These are phyloP conservation scores for Gastrolobium villosum DNA, from an alignment of 306 rosid genomes.

Conservation along the genomic window DNA sequence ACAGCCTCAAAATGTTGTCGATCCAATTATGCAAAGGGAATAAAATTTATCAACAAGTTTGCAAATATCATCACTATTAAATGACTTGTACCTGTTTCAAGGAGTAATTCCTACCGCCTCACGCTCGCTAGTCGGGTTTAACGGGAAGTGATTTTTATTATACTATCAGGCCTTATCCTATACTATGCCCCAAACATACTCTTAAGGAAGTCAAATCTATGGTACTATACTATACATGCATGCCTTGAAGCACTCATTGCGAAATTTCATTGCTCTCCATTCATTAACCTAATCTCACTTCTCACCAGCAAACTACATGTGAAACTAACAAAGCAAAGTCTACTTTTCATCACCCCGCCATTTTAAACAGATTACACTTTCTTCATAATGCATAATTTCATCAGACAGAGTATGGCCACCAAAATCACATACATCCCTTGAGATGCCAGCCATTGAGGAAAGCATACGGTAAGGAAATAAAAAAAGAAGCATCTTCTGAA, in stretches of 20 bases:
- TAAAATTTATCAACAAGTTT: too few relatives aligned
- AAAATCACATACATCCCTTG: not conserved
- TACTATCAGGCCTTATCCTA: too few relatives aligned
- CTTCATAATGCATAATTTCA: not conserved
- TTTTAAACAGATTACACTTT: not conserved
- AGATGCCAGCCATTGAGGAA: not conserved
- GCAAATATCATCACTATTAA: too few relatives aligned
- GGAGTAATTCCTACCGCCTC: too few relatives aligned
- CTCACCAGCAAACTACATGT: slow-evolving; percentile 16
- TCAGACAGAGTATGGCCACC: not conserved
- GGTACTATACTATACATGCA: not conserved
- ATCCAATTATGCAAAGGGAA: too few relatives aligned
- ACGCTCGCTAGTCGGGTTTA: too few relatives aligned
- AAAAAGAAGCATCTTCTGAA: slow-evolving; percentile 1
- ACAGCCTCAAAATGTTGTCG: too few relatives aligned
- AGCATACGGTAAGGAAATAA: not conserved
- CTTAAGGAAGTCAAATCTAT: not conserved
- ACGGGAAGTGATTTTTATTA: too few relatives aligned
- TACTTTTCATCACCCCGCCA: not conserved
- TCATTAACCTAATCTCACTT: slow-evolving; percentile 10
- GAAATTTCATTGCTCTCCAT: not conserved
- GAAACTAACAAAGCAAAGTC: slow-evolving; percentile 5
- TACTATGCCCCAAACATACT: too few relatives aligned
- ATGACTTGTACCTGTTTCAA: too few relatives aligned
- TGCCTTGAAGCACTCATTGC: not conserved